phyloP scores from a whole-genome alignment of 306 rosid species.

The Begonia peltatifolia region DNA sequence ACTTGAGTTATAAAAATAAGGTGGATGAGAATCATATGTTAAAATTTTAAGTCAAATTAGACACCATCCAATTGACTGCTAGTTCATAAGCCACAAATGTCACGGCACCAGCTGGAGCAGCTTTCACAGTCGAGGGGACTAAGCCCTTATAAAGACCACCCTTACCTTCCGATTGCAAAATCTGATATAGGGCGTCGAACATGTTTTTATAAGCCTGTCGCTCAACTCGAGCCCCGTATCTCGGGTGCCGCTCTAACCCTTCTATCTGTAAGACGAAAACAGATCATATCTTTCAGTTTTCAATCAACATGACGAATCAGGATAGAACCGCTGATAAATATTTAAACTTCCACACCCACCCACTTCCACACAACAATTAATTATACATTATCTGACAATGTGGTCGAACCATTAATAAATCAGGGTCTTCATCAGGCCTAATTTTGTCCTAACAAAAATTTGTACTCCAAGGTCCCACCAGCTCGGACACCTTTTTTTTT shows the following conservation, averaged over 20 bases:
- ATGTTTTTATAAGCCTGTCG: constrained; percentile 53
- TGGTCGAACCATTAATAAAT: too few relatives aligned
- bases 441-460: too few relatives aligned
- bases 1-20: background rate
- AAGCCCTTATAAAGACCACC: constrained; percentile 90
- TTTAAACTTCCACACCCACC: too few relatives aligned
- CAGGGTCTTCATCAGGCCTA: too few relatives aligned
- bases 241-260: constrained; percentile 85
- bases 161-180: constrained; percentile 50
- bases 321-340: too few relatives aligned
- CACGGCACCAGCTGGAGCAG: constrained; percentile 91
- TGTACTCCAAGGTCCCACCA: too few relatives aligned
- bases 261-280: constrained; percentile 36
- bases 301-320: background rate
- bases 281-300: background rate
- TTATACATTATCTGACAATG: too few relatives aligned
- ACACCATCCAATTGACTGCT: constrained; percentile 61
- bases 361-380: too few relatives aligned
- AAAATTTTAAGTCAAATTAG: constrained; percentile 29
- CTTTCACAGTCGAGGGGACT: constrained; percentile 76
- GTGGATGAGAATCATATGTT: background rate
- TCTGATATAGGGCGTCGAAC: constrained; percentile 60
- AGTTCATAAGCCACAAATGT: constrained; percentile 86
- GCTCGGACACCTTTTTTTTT: too few relatives aligned
- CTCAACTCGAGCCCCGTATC: constrained; percentile 81